phyloP scores from a whole-genome alignment of 1,139 yeast species.

The Kodamaea sp. region DNA sequence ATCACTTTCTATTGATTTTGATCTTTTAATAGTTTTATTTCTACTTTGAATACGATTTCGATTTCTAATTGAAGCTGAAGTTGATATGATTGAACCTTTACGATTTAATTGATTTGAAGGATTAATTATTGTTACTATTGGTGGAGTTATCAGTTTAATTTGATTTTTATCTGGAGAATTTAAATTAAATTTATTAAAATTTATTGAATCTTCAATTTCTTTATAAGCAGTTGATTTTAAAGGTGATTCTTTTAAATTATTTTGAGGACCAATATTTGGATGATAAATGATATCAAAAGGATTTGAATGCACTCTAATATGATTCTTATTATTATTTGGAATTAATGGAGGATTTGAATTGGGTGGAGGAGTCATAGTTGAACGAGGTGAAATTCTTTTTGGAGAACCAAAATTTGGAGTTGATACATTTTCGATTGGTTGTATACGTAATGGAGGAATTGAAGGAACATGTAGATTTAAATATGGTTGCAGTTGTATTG shows the following conservation, averaged over 20 bases:
- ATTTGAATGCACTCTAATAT: slow-evolving; percentile 7
- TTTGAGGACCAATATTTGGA: slow-evolving; percentile 4
- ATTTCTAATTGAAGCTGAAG: slow-evolving; percentile 30
- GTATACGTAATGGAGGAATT: neutral
- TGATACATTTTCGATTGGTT: neutral
- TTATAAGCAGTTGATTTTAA: slow-evolving; percentile 9
- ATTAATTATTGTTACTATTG: slow-evolving; percentile 28
- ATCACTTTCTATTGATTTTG: slow-evolving; percentile 10
- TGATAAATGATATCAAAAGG: slow-evolving; percentile 15
- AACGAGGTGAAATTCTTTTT: too few species aligned
- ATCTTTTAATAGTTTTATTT: slow-evolving; percentile 27
- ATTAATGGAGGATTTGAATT: slow-evolving; percentile 4
- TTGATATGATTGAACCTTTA: slow-evolving; percentile 31
- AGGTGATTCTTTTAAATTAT: neutral
- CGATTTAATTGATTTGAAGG: slow-evolving; percentile 17
- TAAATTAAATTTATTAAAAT: neutral
- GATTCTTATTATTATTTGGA: slow-evolving; percentile 3
- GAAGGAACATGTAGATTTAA: slow-evolving; percentile 1
- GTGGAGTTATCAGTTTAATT: slow-evolving; percentile 5
- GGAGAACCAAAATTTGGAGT: neutral
- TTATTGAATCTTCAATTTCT: slow-evolving; percentile 13
- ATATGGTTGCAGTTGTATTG: neutral
- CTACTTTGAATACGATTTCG: slow-evolving; percentile 29
- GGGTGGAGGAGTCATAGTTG: slow-evolving; percentile 5
- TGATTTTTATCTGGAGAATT: neutral